These are phyloP conservation scores for Phytophthora cactorum DNA, from an alignment of 352 stramenopile genomes.

Conservation along the genomic window DNA sequence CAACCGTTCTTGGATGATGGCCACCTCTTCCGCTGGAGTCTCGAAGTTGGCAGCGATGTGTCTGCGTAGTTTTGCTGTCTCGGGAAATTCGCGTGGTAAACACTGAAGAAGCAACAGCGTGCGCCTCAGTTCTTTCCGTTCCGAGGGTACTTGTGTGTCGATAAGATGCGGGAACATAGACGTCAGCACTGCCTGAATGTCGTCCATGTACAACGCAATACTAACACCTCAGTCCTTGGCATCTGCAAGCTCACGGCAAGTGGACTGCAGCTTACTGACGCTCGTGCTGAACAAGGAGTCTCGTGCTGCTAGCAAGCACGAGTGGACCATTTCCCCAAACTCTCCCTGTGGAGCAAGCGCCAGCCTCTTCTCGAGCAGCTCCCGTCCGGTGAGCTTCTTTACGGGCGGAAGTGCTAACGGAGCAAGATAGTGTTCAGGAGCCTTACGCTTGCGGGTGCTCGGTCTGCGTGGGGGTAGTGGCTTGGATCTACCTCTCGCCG, in stretches of 20 bases:
- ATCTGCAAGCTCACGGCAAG: background rate
- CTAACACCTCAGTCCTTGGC: background rate
- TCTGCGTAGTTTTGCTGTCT: background rate
- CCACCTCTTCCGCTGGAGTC: slow-evolving; percentile 1
- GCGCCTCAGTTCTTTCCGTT: background rate
- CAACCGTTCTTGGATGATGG: background rate
- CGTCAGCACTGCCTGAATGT: background rate
- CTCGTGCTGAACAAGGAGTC: background rate
- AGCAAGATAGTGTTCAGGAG: background rate
- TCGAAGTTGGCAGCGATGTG: background rate
- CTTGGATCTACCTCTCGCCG: background rate
- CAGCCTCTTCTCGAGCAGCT: background rate
- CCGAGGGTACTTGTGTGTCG: background rate
- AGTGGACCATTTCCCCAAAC: background rate
- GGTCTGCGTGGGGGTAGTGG: background rate
- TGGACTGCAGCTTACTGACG: background rate
- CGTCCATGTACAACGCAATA: background rate
- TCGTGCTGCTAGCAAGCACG: background rate
- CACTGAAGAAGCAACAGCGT: background rate
- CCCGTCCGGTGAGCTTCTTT: background rate
- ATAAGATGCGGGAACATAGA: background rate
- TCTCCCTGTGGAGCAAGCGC: background rate
- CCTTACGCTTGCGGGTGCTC: background rate
- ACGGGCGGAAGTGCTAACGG: background rate
- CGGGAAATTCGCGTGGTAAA: background rate